phyloP scores from a whole-genome alignment of 108 stramenopile species.

The Cyclotella cryptica region DNA sequence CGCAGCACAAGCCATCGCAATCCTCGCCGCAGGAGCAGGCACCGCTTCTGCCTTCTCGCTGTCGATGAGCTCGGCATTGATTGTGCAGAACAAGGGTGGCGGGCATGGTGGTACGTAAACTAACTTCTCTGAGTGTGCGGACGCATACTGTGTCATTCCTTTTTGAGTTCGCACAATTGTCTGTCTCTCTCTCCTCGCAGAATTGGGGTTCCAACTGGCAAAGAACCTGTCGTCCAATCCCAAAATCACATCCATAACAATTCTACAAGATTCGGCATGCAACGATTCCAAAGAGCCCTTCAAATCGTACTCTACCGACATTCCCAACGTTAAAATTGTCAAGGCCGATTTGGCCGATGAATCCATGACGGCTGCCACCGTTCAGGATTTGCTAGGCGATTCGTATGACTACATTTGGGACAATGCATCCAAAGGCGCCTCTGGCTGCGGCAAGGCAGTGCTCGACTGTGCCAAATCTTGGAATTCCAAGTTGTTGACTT shows the following conservation, averaged over 20 bases:
- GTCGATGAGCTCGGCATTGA: constrained; percentile 76
- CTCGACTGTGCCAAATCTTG: constrained; percentile 72
- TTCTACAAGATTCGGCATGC: constrained; percentile 85
- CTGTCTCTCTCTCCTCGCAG: constrained; percentile 15
- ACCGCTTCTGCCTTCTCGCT: constrained; percentile 50
- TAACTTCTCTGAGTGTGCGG: too few species aligned
- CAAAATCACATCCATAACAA: constrained; percentile 84
- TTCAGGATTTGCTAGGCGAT: constrained; percentile 59
- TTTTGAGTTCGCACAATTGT: background rate
- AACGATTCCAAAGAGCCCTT: constrained; percentile 79
- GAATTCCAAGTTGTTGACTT: constrained; percentile 77
- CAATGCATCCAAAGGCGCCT: constrained; percentile 82
- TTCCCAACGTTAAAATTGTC: constrained; percentile 78
- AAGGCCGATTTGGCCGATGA: constrained; percentile 76
- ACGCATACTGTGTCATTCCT: background rate
- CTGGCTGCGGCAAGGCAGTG: constrained; percentile 72
- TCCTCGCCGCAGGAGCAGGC: constrained; percentile 30
- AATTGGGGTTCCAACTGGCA: constrained; percentile 83
- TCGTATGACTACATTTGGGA: constrained; percentile 87
- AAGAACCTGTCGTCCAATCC: constrained; percentile 62
- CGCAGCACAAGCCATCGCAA: constrained; percentile 15
- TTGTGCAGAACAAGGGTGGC: constrained; percentile 91
- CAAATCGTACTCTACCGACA: constrained; percentile 71
- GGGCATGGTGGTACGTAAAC: constrained; percentile 65
- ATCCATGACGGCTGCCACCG: constrained; percentile 62